Evolutionary conservation across 2,329 filamentous ascomycete genomes (phyloP).

Genomic region (Elsinoe batatas): DNA sequence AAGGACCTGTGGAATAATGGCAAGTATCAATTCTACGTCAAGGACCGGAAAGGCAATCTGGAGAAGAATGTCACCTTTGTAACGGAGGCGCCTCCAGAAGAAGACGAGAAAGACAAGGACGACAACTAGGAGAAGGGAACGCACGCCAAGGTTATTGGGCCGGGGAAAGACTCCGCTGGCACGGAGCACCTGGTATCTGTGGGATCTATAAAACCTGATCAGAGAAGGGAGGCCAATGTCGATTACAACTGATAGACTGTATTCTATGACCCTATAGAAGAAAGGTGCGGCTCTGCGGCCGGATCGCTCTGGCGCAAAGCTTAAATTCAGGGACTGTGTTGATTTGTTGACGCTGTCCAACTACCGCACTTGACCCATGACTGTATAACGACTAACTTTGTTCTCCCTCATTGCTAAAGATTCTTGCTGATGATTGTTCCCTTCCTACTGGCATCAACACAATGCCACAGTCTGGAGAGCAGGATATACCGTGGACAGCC

Average conservation of each 20-base stretch:
- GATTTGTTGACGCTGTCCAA: neutral
- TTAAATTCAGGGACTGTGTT: constrained; percentile 6
- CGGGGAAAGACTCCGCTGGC: neutral
- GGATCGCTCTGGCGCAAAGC: neutral
- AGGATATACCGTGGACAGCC: constrained; percentile 29
- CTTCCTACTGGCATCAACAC: neutral
- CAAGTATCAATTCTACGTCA: constrained; percentile 57
- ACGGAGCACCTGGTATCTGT: neutral
- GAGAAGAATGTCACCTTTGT: constrained; percentile 40
- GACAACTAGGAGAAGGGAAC: constrained; percentile 17
- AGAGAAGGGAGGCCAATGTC: constrained; percentile 9
- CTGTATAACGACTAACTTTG: neutral
- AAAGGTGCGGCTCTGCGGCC: constrained; percentile 1
- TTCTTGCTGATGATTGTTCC: no score
- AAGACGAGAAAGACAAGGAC: constrained; percentile 21
- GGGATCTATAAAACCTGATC: neutral
- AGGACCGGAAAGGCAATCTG: constrained; percentile 38
- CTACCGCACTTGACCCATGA: neutral
- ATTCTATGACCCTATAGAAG: neutral
- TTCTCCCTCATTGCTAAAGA: no score
- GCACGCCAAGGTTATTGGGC: neutral
- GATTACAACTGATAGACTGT: neutral
- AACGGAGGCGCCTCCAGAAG: constrained; percentile 22
- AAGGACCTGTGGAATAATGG: constrained; percentile 86
- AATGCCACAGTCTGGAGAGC: constrained; percentile 6